Conservation (phyloP, 306 rosid genomes). For the Rosa rugosa region DNA sequence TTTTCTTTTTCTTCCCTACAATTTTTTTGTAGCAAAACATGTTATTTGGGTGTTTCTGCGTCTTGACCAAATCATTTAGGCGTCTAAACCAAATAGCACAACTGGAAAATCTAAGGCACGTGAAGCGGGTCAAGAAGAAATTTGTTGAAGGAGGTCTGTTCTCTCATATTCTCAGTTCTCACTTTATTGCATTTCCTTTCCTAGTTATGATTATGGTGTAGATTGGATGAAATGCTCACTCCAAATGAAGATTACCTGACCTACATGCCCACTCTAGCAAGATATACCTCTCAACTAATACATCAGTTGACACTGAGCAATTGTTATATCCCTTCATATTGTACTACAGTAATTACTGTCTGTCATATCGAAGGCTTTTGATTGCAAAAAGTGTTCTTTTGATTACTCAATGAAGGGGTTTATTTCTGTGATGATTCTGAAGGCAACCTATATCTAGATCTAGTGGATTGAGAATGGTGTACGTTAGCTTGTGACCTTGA, state of each 20-base stretch:
- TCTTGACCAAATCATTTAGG: constrained; percentile 34
- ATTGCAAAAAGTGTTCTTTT: not conserved
- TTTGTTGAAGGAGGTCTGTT: constrained; percentile 46
- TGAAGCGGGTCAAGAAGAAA: constrained; percentile 76
- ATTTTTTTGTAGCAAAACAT: not conserved
- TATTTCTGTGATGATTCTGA: not conserved
- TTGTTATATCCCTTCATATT: not conserved
- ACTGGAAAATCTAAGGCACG: constrained; percentile 66
- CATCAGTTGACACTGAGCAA: not conserved
- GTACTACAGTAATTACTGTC: not conserved
- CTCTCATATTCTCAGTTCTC: not conserved
- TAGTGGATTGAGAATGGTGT: not conserved
- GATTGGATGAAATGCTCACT: not conserved
- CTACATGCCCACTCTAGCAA: not conserved
- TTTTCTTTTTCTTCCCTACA: not conserved
- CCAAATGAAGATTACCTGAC: not conserved
- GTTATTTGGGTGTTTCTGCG: not conserved
- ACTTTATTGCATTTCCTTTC: no score
- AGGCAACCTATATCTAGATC: not conserved
- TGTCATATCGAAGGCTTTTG: not conserved
- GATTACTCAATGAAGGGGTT: not conserved
- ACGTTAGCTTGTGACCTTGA: not conserved
- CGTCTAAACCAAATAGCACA: constrained; percentile 66
- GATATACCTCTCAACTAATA: not conserved
- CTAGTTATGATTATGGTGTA: not conserved